These are phyloP conservation scores for Rhypophila decipiens DNA, from an alignment of 495 filamentous ascomycete genomes.

Conservation along the genomic window DNA sequence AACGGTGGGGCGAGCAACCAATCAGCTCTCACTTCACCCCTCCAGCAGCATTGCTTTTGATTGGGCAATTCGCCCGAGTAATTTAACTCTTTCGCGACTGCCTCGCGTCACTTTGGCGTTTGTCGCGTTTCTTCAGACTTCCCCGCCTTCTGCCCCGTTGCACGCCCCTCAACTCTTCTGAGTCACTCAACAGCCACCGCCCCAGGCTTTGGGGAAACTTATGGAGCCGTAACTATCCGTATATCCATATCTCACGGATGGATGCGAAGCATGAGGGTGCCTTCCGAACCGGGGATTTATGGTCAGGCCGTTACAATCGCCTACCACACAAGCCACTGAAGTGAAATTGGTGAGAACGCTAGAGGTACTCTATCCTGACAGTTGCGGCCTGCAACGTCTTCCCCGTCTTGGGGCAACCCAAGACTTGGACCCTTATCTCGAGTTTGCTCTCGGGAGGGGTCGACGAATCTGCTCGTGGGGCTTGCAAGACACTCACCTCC, in stretches of 20 bases:
- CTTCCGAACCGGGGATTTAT: constrained; percentile 8
- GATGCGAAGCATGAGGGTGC: not conserved
- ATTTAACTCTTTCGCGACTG: constrained; percentile 15
- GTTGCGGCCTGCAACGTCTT: not conserved
- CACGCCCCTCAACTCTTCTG: not conserved
- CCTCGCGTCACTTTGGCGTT: constrained; percentile 16
- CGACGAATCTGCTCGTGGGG: too few relatives aligned
- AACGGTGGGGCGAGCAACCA: constrained; percentile 1
- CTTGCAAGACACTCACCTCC: too few relatives aligned
- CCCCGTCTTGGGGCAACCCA: not conserved
- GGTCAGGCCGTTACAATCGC: constrained; percentile 9
- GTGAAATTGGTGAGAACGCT: not conserved
- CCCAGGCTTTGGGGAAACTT: too few relatives aligned
- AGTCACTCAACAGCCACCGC: not conserved
- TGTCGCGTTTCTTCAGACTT: constrained; percentile 12
- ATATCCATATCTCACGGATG: not conserved
- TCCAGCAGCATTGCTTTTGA: not conserved
- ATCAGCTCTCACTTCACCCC: not conserved
- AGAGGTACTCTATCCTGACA: not conserved
- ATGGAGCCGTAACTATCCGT: not conserved
- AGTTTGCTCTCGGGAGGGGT: too few relatives aligned
- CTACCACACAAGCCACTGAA: not conserved
- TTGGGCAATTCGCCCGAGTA: constrained; percentile 11
- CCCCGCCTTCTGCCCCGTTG: not conserved
- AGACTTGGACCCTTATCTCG: too few relatives aligned